A percentile compares a stretch with the other conserved stretches of the same genome.
These are phyloP conservation scores for Paracorniculantispora psalliotae DNA, from an alignment of 2,329 filamentous ascomycete species.

Conservation along the genomic window DNA sequence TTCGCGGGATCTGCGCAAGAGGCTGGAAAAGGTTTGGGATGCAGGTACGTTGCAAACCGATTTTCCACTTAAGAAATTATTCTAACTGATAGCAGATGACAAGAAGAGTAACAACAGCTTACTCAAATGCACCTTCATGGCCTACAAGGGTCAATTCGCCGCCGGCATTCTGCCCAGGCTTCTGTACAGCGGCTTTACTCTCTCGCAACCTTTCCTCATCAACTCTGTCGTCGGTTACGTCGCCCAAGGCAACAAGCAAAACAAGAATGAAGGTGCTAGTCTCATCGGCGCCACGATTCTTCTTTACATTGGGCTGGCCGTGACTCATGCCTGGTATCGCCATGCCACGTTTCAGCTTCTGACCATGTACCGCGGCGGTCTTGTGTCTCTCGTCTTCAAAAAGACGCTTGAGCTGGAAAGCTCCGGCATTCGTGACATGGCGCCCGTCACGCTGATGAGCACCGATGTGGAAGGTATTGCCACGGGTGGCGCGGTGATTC, in stretches of 20 bases:
- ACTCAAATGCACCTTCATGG: constrained; percentile 22
- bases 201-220: constrained; percentile 43
- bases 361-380: constrained; percentile 30
- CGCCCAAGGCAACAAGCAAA: constrained; percentile 21
- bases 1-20: constrained; percentile 18
- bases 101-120: constrained; percentile 22
- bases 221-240: constrained; percentile 29
- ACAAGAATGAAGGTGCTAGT: constrained; percentile 25
- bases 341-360: constrained; percentile 33
- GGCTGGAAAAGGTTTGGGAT: constrained; percentile 22
- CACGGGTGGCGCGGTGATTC: constrained; percentile 22
- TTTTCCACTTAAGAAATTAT: background rate
- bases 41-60: constrained; percentile 15
- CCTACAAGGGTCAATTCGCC: constrained; percentile 26
- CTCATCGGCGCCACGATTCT: constrained; percentile 37
- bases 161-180: constrained; percentile 33
- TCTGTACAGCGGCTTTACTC: constrained; percentile 35
- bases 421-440: constrained; percentile 26
- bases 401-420: constrained; percentile 35
- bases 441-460: constrained; percentile 41
- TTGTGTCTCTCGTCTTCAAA: constrained; percentile 44
- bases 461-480: constrained; percentile 37
- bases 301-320: constrained; percentile 38
- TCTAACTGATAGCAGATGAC: constrained; percentile 12
- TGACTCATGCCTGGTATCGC: constrained; percentile 27